phyloP scores from a whole-genome alignment of 352 stramenopile species.

The Globisporangium cylindrosporum region DNA sequence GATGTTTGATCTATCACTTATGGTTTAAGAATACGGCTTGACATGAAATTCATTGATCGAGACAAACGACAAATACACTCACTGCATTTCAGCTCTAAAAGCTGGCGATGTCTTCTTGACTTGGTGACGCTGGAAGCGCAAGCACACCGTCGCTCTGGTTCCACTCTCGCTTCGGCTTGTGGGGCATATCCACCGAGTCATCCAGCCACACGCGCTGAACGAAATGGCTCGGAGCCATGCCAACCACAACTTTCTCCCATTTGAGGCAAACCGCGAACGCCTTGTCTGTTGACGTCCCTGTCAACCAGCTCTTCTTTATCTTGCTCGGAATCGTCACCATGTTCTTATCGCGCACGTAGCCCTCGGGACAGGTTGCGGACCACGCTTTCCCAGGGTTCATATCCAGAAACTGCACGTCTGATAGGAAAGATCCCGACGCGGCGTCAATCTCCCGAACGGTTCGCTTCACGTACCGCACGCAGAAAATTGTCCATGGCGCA shows the following conservation, averaged over 20 bases:
- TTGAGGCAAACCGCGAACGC: slow-evolving; percentile 38
- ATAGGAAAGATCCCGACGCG: slow-evolving; percentile 19
- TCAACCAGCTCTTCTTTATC: slow-evolving; percentile 32
- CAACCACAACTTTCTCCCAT: slow-evolving; percentile 21
- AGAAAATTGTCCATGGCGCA: slow-evolving; percentile 47
- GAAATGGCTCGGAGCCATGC: slow-evolving; percentile 24
- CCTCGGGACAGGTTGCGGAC: slow-evolving; percentile 21
- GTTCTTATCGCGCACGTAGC: slow-evolving; percentile 31
- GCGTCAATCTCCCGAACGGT: slow-evolving; percentile 31
- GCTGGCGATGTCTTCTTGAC: slow-evolving; percentile 7
- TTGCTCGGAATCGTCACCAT: slow-evolving; percentile 33
- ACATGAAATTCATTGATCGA: background rate
- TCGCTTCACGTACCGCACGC: slow-evolving; percentile 27
- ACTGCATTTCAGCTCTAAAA: slow-evolving; percentile 9
- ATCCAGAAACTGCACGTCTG: slow-evolving; percentile 33
- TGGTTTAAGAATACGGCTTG: background rate
- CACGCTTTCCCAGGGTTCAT: slow-evolving; percentile 29
- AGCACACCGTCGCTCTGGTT: slow-evolving; percentile 13
- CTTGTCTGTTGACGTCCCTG: slow-evolving; percentile 23
- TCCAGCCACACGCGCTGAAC: slow-evolving; percentile 41
- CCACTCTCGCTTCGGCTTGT: slow-evolving; percentile 26
- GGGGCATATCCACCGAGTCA: slow-evolving; percentile 30
- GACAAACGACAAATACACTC: background rate
- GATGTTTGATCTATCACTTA: background rate
- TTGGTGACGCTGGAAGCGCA: slow-evolving; percentile 6